Percentiles rank a stretch among this genome's conserved stretches.
Conservation (phyloP, 2,329 filamentous ascomycete genomes). For the Tolypocladium endophyticum region DNA sequence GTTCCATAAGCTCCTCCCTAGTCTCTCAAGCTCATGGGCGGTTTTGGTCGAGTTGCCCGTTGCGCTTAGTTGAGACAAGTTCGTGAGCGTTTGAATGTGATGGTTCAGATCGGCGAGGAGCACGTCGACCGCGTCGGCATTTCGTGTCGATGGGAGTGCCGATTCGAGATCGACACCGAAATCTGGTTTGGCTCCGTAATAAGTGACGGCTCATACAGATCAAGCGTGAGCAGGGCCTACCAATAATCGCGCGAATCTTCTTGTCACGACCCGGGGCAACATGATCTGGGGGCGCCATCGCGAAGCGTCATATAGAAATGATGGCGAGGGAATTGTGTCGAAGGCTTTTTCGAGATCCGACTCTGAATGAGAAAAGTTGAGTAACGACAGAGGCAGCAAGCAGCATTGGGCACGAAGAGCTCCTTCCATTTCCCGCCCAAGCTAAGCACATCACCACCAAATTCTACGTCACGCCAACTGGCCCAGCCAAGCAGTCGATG, state of each 20-base stretch:
- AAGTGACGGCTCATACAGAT: background rate
- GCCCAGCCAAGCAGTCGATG: background rate
- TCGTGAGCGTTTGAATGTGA: constrained; percentile 13
- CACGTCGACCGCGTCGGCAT: constrained; percentile 30
- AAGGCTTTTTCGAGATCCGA: no score
- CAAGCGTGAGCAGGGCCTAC: constrained; percentile 4
- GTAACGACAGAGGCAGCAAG: background rate
- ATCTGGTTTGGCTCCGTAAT: constrained; percentile 8
- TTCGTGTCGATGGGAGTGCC: constrained; percentile 8
- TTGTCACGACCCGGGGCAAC: constrained; percentile 9
- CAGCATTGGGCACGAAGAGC: background rate
- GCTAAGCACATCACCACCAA: background rate
- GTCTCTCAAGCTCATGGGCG: constrained; percentile 37
- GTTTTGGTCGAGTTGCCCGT: background rate
- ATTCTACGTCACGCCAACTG: background rate
- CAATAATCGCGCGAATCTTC: constrained; percentile 12
- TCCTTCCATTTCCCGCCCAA: background rate
- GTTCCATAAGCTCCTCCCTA: constrained; percentile 58
- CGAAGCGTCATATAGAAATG: background rate
- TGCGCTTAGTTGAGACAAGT: constrained; percentile 2
- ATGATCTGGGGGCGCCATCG: constrained; percentile 11
- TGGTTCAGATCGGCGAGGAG: constrained; percentile 19
- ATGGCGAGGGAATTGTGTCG: background rate
- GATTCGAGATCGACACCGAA: constrained; percentile 16
- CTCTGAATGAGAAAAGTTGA: background rate